These are phyloP conservation scores for Raffaelea albimanens DNA, from an alignment of 2,329 filamentous ascomycete species.

Conservation along the genomic window DNA sequence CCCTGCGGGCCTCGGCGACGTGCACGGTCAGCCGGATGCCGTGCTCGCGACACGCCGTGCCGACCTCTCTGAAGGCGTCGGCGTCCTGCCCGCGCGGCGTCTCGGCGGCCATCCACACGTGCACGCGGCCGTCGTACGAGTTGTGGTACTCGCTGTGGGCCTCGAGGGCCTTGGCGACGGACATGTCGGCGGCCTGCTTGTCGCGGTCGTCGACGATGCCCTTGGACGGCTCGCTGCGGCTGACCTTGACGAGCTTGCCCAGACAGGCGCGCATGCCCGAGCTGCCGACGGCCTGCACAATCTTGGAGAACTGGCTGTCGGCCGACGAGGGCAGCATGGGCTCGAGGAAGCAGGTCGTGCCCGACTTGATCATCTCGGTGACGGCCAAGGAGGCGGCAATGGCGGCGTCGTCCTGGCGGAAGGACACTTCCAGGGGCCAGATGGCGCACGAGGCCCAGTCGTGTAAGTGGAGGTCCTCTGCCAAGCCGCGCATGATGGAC, in stretches of 20 bases:
- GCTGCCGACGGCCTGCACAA: neutral
- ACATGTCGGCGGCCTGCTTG: neutral
- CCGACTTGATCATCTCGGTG: constrained; percentile 2
- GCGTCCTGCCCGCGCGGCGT: constrained; percentile 1
- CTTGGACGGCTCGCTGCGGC: neutral
- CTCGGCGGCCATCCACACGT: constrained; percentile 2
- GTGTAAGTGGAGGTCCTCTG: constrained; percentile 1
- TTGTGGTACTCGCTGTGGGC: neutral
- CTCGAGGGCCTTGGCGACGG: neutral
- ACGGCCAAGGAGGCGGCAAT: neutral
- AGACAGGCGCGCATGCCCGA: constrained; percentile 2
- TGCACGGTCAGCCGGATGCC: constrained; percentile 2
- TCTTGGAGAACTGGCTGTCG: neutral
- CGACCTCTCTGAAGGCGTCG: neutral
- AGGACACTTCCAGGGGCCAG: constrained; percentile 1
- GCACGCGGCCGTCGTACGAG: neutral
- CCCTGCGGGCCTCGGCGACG: neutral
- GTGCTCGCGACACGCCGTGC: neutral
- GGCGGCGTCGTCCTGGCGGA: neutral
- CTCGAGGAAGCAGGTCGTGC: constrained; percentile 5
- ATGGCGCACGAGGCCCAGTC: constrained; percentile 4
- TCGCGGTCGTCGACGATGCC: constrained; percentile 2
- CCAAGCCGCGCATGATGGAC: constrained; percentile 3
- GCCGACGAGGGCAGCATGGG: constrained; percentile 3
- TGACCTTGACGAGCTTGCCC: constrained; percentile 3